Conservation (phyloP, 768 basidiomycete species). For the Baorangia bicolor region DNA sequence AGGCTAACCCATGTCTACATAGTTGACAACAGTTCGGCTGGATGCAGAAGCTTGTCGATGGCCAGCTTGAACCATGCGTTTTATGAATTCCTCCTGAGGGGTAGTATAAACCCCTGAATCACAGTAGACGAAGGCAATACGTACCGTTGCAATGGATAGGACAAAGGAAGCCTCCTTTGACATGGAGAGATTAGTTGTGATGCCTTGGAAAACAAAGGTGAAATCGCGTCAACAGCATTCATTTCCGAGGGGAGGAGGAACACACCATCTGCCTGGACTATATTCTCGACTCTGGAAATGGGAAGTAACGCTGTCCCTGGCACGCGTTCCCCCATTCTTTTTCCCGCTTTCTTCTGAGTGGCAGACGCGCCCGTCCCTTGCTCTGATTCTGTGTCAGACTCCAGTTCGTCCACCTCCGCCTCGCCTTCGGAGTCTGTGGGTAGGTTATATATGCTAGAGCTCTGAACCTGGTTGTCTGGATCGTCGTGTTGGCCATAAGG, state of each 20-base stretch:
- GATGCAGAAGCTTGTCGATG: slow-evolving; percentile 62
- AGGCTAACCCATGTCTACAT: slow-evolving; percentile 72
- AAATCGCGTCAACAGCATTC: slow-evolving; percentile 16
- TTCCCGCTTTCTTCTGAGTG: slow-evolving; percentile 28
- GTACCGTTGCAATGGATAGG: slow-evolving; percentile 73
- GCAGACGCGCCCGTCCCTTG: slow-evolving; percentile 25
- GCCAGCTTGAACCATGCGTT: slow-evolving; percentile 68
- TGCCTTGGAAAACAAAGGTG: slow-evolving; percentile 38
- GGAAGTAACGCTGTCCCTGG: slow-evolving; percentile 72
- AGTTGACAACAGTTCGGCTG: slow-evolving; percentile 57
- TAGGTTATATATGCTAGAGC: slow-evolving; percentile 32
- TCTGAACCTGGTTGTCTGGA: slow-evolving; percentile 21
- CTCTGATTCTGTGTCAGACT: slow-evolving; percentile 34
- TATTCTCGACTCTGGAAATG: slow-evolving; percentile 65
- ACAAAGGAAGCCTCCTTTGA: slow-evolving; percentile 77
- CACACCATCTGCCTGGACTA: slow-evolving; percentile 76
- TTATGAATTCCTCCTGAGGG: slow-evolving; percentile 81
- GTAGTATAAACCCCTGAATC: slow-evolving; percentile 14
- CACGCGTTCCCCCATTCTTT: slow-evolving; percentile 41
- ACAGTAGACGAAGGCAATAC: slow-evolving; percentile 14
- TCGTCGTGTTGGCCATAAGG: slow-evolving; percentile 31
- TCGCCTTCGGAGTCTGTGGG: slow-evolving; percentile 36
- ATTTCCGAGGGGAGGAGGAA: slow-evolving; percentile 14
- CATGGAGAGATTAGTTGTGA: slow-evolving; percentile 60
- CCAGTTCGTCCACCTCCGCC: slow-evolving; percentile 35